Conservation (phyloP, 371 early-diverging fungal genomes). For the Furculomyces boomerangus region DNA sequence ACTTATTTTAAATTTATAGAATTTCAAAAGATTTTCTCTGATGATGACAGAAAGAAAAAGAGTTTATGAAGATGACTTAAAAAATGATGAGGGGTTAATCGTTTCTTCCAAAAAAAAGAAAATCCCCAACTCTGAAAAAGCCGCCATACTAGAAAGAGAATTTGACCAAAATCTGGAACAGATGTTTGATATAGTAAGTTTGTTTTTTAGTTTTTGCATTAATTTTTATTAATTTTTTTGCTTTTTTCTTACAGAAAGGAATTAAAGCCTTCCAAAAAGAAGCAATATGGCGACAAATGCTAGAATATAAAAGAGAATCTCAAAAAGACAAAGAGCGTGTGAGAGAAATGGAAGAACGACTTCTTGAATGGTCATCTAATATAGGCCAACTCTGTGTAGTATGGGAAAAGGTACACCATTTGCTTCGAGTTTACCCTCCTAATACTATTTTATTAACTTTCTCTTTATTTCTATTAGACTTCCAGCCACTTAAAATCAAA, state of each 20-base stretch:
- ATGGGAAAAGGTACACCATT: conserved; percentile 17
- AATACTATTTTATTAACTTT: background rate
- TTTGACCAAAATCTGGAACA: background rate
- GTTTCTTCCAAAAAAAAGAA: background rate
- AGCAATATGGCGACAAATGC: conserved; percentile 64
- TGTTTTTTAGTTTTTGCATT: background rate
- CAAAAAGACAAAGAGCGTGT: conserved; percentile 23
- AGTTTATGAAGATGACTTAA: background rate
- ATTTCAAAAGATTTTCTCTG: too few species aligned
- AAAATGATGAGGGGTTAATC: background rate
- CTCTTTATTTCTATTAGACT: background rate
- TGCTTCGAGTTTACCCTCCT: background rate
- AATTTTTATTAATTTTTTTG: background rate
- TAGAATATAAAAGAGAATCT: conserved; percentile 51
- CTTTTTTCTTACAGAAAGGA: conserved; percentile 17
- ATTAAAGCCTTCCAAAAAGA: conserved; percentile 49
- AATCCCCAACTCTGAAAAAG: background rate
- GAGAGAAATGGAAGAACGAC: conserved; percentile 22
- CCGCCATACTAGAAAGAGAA: background rate
- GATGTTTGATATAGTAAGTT: background rate
- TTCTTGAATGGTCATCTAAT: conserved; percentile 15
- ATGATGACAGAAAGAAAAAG: conserved; percentile 6
- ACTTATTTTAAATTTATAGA: too few species aligned
- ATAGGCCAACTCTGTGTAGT: conserved; percentile 14
- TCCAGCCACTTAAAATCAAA: background rate